A percentile compares a stretch with the other conserved stretches of the same genome.
Conservation (phyloP, 139 green algal genomes). For the Volvox reticuliferus region DNA sequence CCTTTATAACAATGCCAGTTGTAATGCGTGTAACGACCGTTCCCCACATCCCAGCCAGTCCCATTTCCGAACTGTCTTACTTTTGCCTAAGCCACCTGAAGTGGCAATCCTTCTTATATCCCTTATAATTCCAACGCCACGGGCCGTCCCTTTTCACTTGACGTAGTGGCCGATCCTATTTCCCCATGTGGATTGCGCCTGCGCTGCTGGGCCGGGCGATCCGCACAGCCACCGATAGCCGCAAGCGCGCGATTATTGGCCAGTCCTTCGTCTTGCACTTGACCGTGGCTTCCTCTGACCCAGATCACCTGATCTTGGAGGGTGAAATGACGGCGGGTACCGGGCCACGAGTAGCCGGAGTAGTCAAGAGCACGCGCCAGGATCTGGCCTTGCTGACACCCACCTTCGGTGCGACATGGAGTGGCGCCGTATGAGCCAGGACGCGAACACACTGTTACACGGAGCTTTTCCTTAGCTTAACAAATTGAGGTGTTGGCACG, state of each 20-base stretch:
- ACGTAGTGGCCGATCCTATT: not conserved
- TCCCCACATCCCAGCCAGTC: too few relatives aligned
- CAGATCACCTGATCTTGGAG: slow-evolving; percentile 9
- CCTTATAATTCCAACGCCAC: too few relatives aligned
- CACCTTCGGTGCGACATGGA: not conserved
- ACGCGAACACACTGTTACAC: too few relatives aligned
- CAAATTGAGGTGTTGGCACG: too few relatives aligned
- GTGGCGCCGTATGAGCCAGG: too few relatives aligned
- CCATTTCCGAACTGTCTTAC: too few relatives aligned
- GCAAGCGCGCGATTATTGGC: not conserved
- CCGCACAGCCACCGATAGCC: not conserved
- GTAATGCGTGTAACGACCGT: too few relatives aligned
- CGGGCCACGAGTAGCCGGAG: not conserved
- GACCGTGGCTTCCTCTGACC: not conserved
- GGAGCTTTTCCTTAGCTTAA: too few relatives aligned
- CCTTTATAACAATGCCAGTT: too few relatives aligned
- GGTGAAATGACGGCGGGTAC: not conserved
- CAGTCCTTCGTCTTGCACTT: not conserved
- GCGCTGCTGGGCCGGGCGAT: not conserved
- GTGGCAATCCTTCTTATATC: too few relatives aligned
- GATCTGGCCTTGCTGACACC: slow-evolving; percentile 9
- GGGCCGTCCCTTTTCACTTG: not conserved
- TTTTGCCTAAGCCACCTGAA: too few relatives aligned
- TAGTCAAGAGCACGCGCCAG: slow-evolving; percentile 24
- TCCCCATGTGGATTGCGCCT: not conserved